Evolutionary conservation across 2,329 filamentous ascomycete species (phyloP), one percentile per base, ranked within the genome.

Genomic region (Neoarthrinium moseri): DNA sequence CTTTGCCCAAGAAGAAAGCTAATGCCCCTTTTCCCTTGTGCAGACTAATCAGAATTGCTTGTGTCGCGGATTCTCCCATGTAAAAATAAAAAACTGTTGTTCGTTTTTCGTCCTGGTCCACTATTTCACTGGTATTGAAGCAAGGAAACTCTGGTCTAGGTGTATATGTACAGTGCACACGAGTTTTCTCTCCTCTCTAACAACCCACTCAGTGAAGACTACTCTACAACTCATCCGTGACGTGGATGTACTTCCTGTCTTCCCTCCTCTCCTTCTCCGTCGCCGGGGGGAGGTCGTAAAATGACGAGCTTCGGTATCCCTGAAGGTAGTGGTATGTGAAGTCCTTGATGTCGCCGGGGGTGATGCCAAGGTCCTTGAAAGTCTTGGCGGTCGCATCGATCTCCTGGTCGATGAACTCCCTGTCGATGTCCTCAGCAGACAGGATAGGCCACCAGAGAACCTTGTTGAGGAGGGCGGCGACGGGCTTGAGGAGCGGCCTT

Each of bases 161-260:
- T 37, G 54, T 56, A 56, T 65, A 69, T 69, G 55, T 68, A 68
- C 65, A 69, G 53, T 59, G 55, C 53, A 52, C 56, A 54, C 48
- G 45, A 44, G 34, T 38, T 46, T 45, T 48, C 43, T 49, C 46
- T 47, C 39, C 49, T 43, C 46, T 38, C 24, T 44, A 46, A 47
- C 47, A 46, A 33, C 29, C 46, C 45, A 24, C 45, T 46, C 59
- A 48, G 50, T 38, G 29, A 48, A 48, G 43, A 47, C 20, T 48
- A 29, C 45, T 68, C 72, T 84, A 94, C 77, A 91, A 82, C 68
- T 94, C 86, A 66, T 95, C 89, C 64, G 90, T 74, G 51, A 99
- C 91, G 68, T 99, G 94, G 67, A 97, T 74, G 68, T 95, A 99
- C 78, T 96, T 94, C 81, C 86, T 94, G 72, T 97, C 91, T 69